Base-by-base conservation (phyloP, 2,329 filamentous ascomycete species). In the Scopulariopsis brevicaulis region DNA sequence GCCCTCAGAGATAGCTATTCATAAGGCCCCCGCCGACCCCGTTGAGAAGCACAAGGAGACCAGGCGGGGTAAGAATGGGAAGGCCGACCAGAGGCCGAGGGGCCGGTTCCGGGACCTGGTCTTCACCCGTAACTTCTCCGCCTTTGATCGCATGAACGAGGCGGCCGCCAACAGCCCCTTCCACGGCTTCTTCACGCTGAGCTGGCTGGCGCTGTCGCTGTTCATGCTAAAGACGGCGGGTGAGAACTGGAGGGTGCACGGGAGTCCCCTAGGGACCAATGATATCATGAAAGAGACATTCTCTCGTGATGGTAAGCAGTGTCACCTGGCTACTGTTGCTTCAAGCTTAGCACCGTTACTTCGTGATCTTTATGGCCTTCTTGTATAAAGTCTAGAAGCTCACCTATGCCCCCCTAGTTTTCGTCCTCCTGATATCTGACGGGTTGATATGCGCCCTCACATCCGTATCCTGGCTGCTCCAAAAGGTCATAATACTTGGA, bases 141-240 rank as follows among this genome's bases (percentile, higher is more conserved):
- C 85, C 0, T 91, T 92, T 67, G 88, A 92, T 68, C 78, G 85
- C 12, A 83, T 88, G 62, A 91, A 90, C 65, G 76, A 79, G 5
- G 73, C 73, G 1, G 80, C 82, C 1, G 78, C 80, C 3, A 83
- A 85, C 54, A 89, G 84, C 50, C 84, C 85, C 0, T 92, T 91
- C 64, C 83, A 87, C 66, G 89, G 89, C 34, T 92, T 92, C 72
- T 91, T 89, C 65, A 88, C 85, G 0, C 74, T 93, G 0, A 90
- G 90, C 68, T 92, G 89, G 87, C 78, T 90, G 53, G 78, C 79
- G 10, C 83, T 90, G 61, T 78, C 80, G 7, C 68, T 91, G 51
- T 78, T 87, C 63, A 79, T 90, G 59, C 65, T 87, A 37, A 84
- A 84, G 66, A 83, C 89, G 54, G 85, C 79, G 0, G 81, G 82